Percentiles rank a stretch among this genome's conserved stretches.
phyloP scores from a whole-genome alignment of 495 filamentous ascomycete species.

The Geoglossum glabrum region DNA sequence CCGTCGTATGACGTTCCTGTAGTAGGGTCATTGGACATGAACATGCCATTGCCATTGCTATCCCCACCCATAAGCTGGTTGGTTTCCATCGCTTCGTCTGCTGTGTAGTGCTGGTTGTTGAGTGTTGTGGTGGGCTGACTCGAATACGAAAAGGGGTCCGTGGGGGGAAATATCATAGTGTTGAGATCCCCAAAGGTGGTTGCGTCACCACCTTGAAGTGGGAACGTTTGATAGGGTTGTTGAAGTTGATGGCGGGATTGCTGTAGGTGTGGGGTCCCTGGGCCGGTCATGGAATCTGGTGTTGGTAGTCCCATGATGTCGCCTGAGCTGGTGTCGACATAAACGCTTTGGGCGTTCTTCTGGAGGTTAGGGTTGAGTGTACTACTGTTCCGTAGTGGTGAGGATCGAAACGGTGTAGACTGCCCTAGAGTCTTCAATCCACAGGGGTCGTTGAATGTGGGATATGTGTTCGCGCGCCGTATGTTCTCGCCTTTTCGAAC shows the following conservation, averaged over 20 bases:
- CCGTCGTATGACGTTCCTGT: constrained; percentile 19
- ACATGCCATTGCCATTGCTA: constrained; percentile 15
- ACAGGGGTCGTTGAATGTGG: background rate
- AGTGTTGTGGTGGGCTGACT: constrained; percentile 57
- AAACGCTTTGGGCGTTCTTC: background rate
- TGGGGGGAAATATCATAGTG: constrained; percentile 81
- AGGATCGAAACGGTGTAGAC: background rate
- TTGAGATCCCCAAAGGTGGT: constrained; percentile 46
- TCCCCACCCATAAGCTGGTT: constrained; percentile 15
- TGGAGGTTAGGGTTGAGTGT: background rate
- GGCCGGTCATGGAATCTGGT: background rate
- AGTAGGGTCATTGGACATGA: constrained; percentile 7
- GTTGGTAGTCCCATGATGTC: background rate
- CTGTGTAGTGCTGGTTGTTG: constrained; percentile 25
- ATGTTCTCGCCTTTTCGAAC: background rate
- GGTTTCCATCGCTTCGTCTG: background rate
- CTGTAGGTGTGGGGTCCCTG: background rate
- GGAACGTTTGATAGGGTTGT: background rate
- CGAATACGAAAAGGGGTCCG: constrained; percentile 79
- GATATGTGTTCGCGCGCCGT: background rate
- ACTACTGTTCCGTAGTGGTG: background rate
- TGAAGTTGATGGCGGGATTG: background rate
- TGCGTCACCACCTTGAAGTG: background rate
- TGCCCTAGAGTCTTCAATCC: background rate
- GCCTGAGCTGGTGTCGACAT: background rate